Base-by-base conservation (phyloP, 83 land plant species). In the Picea abies region DNA sequence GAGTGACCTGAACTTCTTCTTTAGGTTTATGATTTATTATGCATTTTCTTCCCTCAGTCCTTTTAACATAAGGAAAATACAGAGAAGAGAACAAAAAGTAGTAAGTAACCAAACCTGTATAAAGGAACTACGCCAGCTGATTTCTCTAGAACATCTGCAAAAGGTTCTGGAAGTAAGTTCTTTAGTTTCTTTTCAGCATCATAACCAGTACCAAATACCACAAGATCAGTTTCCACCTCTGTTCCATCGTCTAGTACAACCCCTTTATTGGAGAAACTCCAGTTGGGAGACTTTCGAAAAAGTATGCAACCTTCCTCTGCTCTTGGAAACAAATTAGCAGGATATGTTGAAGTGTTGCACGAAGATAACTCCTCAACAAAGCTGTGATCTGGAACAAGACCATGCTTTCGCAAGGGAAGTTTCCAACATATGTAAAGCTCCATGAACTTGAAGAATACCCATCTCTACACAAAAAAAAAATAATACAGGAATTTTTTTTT, bases 131-230 rank as follows among this genome's bases (percentile, higher is more conserved):
- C 71, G 4, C 88, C 95, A 25, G 84, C 78, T 1, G 85, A 61
- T 68, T 81, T 66, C 68, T 85, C 86, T 0, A 92, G 16, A 22
- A 85, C 29, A 39, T 84, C 83, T 12, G 80, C 60, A 47, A 84
- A 94, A 17, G 86, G 87, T 16, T 86, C 71, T 3, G 88, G 92
- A 10, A 94, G 76, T 0, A 94, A 26, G 8, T 78, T 61, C 69
- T 84, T 90, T 19, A 94, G 88, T 85, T 94, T 94, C 79, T 82
- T 81, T 56, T 91, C 86, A 7, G 94, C 95, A 26, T 94, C 88
- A 76, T 63, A 94, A 11, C 96, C 97, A 35, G 93, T 94, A 0
- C 90, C 89, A 49, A 92, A 82, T 47, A 92, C 37, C 32, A 94
- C 92, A 29, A 92, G 88, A 29, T 29, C 29, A 29, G 29, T 29